Conservation (phyloP, 1,139 yeast species). For the Suzukiozyma palmioleophila region DNA sequence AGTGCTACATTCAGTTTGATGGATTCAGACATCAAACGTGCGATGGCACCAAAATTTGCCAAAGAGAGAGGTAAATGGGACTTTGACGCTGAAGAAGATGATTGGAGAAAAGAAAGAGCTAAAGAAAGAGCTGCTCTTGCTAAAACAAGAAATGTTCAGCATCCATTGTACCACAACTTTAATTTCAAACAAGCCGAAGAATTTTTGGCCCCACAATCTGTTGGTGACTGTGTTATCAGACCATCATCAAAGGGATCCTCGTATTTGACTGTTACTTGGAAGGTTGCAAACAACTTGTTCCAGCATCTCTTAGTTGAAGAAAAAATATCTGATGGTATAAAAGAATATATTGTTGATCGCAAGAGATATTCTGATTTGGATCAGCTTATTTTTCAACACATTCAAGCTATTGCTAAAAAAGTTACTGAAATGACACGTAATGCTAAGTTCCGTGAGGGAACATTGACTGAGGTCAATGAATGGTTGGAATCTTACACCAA, state of each 20-base stretch:
- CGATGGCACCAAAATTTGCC: slow-evolving; percentile 46
- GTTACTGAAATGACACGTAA: slow-evolving; percentile 81
- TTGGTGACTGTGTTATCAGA: slow-evolving; percentile 91
- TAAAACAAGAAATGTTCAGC: slow-evolving; percentile 74
- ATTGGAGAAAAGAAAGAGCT: slow-evolving; percentile 53
- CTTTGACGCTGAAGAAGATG: slow-evolving; percentile 67
- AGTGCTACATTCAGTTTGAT: slow-evolving; percentile 70
- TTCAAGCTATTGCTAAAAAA: slow-evolving; percentile 79
- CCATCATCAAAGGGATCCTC: slow-evolving; percentile 90
- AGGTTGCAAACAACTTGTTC: slow-evolving; percentile 83
- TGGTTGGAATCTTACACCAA: slow-evolving; percentile 88
- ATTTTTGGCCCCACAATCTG: slow-evolving; percentile 78
- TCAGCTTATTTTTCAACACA: slow-evolving; percentile 85
- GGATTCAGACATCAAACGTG: slow-evolving; percentile 60
- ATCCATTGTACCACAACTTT: slow-evolving; percentile 84
- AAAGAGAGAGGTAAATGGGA: slow-evolving; percentile 79
- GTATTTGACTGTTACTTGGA: slow-evolving; percentile 93
- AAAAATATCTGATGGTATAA: slow-evolving; percentile 51
- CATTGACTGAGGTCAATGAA: slow-evolving; percentile 73
- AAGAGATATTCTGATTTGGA: slow-evolving; percentile 80
- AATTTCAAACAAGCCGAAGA: slow-evolving; percentile 89
- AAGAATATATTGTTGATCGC: slow-evolving; percentile 63
- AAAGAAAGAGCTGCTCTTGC: slow-evolving; percentile 55
- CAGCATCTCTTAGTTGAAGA: slow-evolving; percentile 90
- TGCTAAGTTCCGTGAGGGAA: slow-evolving; percentile 86